A percentile compares a stretch with the other conserved stretches of the same genome.
phyloP scores from a whole-genome alignment of 129 eudicot genomes.

The Flaveria sonorensis region DNA sequence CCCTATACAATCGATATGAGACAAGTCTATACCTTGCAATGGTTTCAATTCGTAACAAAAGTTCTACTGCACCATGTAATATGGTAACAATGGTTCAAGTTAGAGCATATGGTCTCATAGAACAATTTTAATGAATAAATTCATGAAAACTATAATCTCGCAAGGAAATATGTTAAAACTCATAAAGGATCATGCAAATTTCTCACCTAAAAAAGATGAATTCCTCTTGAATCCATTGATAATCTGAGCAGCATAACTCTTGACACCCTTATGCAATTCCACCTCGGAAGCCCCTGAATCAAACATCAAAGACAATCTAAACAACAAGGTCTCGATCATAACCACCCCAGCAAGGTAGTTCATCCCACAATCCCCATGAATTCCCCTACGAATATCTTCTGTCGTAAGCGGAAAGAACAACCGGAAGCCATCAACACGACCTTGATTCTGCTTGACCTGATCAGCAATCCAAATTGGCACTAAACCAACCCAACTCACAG shows the following conservation, averaged over 20 bases:
- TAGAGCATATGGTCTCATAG: not conserved
- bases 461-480: conserved; percentile 56
- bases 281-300: conserved; percentile 6
- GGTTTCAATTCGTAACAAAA: not conserved
- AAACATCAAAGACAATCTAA: conserved; percentile 46
- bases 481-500: conserved; percentile 43
- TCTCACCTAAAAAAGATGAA: conserved; percentile 36
- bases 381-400: conserved; percentile 33
- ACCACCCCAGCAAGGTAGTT: conserved; percentile 54
- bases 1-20: no score
- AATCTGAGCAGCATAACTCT: conserved; percentile 35
- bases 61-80: not conserved
- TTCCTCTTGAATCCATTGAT: conserved; percentile 34
- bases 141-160: no score
- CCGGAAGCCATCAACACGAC: conserved; percentile 39
- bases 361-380: conserved; percentile 41
- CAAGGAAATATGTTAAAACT: not conserved
- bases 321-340: conserved; percentile 48
- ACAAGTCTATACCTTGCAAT: no score
- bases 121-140: no score
- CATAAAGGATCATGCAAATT: conserved; percentile 10
- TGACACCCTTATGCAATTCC: conserved; percentile 24
- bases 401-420: conserved; percentile 52
- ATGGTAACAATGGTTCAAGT: not conserved
- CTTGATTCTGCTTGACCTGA: conserved; percentile 26